Evolutionary conservation across 1,284 basidiomycete genomes (phyloP).

Genomic region (Sporisorium exsertum): DNA sequence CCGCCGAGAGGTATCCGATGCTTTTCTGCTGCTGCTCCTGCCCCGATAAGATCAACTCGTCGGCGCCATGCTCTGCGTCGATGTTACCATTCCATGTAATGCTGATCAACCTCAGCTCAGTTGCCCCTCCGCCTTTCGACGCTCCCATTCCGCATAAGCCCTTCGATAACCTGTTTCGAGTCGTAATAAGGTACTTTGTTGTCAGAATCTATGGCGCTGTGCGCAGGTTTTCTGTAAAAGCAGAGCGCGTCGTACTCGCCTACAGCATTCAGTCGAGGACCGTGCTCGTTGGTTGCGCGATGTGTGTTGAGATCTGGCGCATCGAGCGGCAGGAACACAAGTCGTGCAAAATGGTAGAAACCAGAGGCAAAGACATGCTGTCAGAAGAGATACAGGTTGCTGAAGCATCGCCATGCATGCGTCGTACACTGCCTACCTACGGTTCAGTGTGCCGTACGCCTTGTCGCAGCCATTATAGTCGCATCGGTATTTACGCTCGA

Average conservation of each 20-base stretch:
- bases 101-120: neutral
- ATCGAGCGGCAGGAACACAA: too few relatives aligned
- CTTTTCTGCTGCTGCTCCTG: conserved; percentile 14
- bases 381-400: neutral
- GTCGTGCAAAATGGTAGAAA: neutral
- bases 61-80: neutral
- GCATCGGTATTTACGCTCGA: conserved; percentile 87
- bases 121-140: conserved; percentile 2
- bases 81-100: neutral
- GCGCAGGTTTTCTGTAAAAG: neutral
- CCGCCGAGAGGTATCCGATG: conserved; percentile 12
- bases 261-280: conserved; percentile 46
- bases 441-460: conserved; percentile 86
- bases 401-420: conserved; percentile 14
- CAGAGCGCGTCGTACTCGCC: conserved; percentile 14
- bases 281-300: conserved; percentile 43
- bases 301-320: conserved; percentile 49
- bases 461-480: conserved; percentile 84
- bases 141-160: conserved; percentile 31
- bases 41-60: neutral
- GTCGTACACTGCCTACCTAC: conserved; percentile 20
- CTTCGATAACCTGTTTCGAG: conserved; percentile 28
- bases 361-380: neutral
- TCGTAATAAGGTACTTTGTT: neutral
- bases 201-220: conserved; percentile 5